These are phyloP conservation scores for Kazachstania martiniae DNA, from an alignment of 805 yeast species.

Conservation along the genomic window DNA sequence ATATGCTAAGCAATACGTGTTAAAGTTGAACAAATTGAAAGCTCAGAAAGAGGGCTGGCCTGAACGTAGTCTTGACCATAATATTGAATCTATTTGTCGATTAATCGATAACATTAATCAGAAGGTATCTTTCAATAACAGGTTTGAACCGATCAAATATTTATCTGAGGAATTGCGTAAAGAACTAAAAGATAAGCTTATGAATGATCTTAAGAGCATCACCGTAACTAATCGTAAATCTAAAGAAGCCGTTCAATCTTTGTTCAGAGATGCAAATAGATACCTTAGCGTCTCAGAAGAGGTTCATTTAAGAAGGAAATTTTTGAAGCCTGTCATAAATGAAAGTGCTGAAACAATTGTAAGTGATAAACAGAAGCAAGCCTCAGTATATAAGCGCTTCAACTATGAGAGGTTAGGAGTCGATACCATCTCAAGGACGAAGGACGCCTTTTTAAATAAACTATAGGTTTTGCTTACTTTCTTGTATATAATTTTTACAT, in stretches of 20 bases:
- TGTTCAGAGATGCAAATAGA: conserved; percentile 31
- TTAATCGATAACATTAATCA: conserved; percentile 9
- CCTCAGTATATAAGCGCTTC: conserved; percentile 45
- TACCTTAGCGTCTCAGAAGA: conserved; percentile 23
- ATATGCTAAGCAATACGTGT: conserved; percentile 43
- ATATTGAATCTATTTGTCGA: conserved; percentile 10
- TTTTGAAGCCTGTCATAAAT: conserved; percentile 47
- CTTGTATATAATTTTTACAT: conserved; percentile 5
- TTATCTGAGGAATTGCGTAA: conserved; percentile 27
- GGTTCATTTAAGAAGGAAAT: conserved; percentile 36
- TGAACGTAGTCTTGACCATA: conserved; percentile 19
- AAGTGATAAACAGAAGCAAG: no score
- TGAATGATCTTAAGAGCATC: conserved; percentile 10
- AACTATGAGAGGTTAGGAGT: conserved; percentile 44
- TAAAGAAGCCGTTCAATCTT: conserved; percentile 31
- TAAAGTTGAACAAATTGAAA: conserved; percentile 35
- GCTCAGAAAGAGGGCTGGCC: conserved; percentile 29
- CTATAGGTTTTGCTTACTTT: conserved; percentile 3
- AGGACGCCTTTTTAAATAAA: conserved; percentile 35
- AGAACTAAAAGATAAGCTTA: conserved; percentile 17
- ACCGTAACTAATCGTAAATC: conserved; percentile 12
- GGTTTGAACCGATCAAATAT: conserved; percentile 11
- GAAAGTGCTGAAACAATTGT: conserved; percentile 31
- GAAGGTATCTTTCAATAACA: conserved; percentile 20
- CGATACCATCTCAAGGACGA: conserved; percentile 44